Evolutionary conservation across 1,284 basidiomycete genomes (phyloP).

Genomic region (Ustilago curta): DNA sequence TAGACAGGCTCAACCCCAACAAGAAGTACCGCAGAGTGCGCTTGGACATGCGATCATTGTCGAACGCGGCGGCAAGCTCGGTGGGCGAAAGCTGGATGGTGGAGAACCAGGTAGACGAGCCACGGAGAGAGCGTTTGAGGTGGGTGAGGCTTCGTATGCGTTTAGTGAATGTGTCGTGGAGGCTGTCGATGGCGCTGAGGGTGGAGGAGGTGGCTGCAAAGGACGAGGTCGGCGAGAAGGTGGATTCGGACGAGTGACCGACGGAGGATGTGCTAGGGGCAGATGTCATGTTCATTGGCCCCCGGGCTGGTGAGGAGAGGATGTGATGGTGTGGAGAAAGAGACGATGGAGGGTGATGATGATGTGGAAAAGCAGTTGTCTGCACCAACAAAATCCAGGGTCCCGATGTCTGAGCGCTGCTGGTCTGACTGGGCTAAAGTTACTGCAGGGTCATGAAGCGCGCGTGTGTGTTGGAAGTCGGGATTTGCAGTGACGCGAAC

Average conservation of each 20-base stretch:
- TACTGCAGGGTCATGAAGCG: slow-evolving; percentile 5
- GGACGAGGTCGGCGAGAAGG: slow-evolving; percentile 16
- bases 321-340: slow-evolving; percentile 1
- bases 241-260: slow-evolving; percentile 7
- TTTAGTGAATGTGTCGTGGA: slow-evolving; percentile 46
- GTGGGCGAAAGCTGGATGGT: slow-evolving; percentile 30
- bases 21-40: slow-evolving; percentile 44
- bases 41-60: slow-evolving; percentile 53
- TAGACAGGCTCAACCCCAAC: slow-evolving; percentile 51
- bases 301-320: too few relatives aligned
- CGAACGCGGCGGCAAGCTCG: slow-evolving; percentile 44
- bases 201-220: slow-evolving; percentile 7
- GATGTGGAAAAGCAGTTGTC: not conserved
- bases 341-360: not conserved
- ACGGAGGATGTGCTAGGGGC: slow-evolving; percentile 17
- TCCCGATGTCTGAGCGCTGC: slow-evolving; percentile 2
- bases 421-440: not conserved
- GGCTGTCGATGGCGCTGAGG: slow-evolving; percentile 26
- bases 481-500: not conserved
- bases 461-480: not conserved
- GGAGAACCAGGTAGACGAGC: slow-evolving; percentile 46
- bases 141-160: slow-evolving; percentile 44
- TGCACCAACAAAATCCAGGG: slow-evolving; percentile 6
- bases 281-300: slow-evolving; percentile 8
- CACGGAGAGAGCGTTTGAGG: slow-evolving; percentile 46